phyloP scores from a whole-genome alignment of 306 rosid species.

The Ceratonia siliqua region DNA sequence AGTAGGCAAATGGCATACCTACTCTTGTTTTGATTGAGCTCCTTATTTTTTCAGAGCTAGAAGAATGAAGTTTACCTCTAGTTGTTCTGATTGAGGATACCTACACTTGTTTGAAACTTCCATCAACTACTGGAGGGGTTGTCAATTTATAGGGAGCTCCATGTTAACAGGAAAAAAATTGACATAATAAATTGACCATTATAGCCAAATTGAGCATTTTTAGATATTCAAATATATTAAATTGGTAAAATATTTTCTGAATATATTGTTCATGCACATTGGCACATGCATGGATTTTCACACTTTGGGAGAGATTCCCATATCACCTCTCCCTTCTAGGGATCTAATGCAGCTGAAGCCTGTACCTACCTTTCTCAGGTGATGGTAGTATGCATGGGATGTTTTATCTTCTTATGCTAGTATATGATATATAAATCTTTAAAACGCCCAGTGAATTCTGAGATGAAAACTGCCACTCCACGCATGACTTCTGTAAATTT shows the following conservation, averaged over 20 bases:
- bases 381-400: background rate
- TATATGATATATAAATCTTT: constrained; percentile 6
- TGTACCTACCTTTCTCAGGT: constrained; percentile 2
- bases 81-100: constrained; percentile 11
- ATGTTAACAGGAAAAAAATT: constrained; percentile 14
- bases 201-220: background rate
- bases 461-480: constrained; percentile 14
- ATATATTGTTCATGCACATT: background rate
- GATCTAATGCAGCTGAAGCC: background rate
- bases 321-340: background rate
- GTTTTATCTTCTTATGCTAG: constrained; percentile 14
- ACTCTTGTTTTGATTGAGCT: background rate
- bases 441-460: constrained; percentile 5
- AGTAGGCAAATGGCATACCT: background rate
- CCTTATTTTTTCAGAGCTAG: background rate
- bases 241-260: background rate
- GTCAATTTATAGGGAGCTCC: constrained; percentile 8
- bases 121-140: constrained; percentile 18
- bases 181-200: background rate
- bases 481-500: constrained; percentile 32
- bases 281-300: background rate
- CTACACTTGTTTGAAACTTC: constrained; percentile 16
- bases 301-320: constrained; percentile 26
- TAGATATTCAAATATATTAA: constrained; percentile 4
- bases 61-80: background rate